A percentile compares a stretch with the other conserved stretches of the same genome.
These are phyloP conservation scores for Blumeria graminis DNA, from an alignment of 2,329 filamentous ascomycete species.

Conservation along the genomic window DNA sequence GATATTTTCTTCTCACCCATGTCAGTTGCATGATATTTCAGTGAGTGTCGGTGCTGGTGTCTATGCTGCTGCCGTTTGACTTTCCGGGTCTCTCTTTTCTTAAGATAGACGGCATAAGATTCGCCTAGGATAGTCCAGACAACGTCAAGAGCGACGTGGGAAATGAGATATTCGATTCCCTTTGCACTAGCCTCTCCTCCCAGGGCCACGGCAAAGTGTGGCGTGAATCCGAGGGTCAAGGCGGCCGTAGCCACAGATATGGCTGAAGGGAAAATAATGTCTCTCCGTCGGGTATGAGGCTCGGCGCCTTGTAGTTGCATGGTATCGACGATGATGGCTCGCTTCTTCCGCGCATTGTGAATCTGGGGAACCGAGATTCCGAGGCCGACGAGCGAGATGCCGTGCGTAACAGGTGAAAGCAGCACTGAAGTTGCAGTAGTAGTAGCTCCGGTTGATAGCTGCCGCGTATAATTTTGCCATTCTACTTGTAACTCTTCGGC, in stretches of 20 bases:
- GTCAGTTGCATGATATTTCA: too few species aligned
- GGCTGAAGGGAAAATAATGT: slow-evolving; percentile 19
- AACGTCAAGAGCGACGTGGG: slow-evolving; percentile 17
- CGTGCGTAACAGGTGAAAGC: slow-evolving; percentile 18
- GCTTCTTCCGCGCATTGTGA: slow-evolving; percentile 20
- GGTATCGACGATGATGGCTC: slow-evolving; percentile 19
- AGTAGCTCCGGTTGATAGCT: slow-evolving; percentile 19
- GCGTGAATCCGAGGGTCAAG: slow-evolving; percentile 17
- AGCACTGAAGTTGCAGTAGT: slow-evolving; percentile 18
- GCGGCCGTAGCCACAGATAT: slow-evolving; percentile 17
- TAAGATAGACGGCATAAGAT: slow-evolving; percentile 15
- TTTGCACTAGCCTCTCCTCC: slow-evolving; percentile 17
- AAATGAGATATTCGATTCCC: slow-evolving; percentile 16
- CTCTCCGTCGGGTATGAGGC: slow-evolving; percentile 19
- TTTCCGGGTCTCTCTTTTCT: slow-evolving; percentile 17
- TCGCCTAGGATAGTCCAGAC: slow-evolving; percentile 17
- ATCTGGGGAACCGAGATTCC: slow-evolving; percentile 18
- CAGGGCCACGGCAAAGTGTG: slow-evolving; percentile 16
- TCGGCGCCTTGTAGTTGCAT: slow-evolving; percentile 15
- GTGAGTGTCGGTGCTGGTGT: too few species aligned
- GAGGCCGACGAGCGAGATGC: slow-evolving; percentile 18
- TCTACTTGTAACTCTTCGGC: slow-evolving; percentile 18
- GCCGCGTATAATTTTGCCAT: slow-evolving; percentile 21
- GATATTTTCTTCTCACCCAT: too few species aligned
- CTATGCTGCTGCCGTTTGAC: slow-evolving; percentile 15